Base-by-base conservation (phyloP, 331 rosid genomes). In the Arachis monticola region DNA sequence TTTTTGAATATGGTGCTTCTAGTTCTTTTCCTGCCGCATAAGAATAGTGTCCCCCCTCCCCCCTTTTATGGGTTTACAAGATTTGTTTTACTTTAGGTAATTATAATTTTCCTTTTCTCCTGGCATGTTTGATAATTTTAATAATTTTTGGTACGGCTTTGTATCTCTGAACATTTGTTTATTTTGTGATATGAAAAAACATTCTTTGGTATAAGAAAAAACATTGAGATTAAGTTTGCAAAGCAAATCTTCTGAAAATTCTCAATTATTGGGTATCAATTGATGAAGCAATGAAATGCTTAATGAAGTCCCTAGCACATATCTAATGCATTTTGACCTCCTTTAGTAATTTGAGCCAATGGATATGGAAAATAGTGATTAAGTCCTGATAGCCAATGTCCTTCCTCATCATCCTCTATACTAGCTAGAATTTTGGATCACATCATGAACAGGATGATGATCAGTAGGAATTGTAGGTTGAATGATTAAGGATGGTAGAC, bases 261-360 rank as follows among this genome's bases (percentile, higher is more conserved):
- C 5, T 52, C 45, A 27, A 42, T 55, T 75, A 35, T 7, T 27
- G 44, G n/a, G 31, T 35, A n/a, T 8, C 12, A 61, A 41, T 44
- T 52, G 72, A 42, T 61, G 48, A 53, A 47, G 13, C 9, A 61
- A 44, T 3, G 11, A 46, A 51, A 53, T 32, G 68, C 40, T 53
- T 57, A 44, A 11, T 45, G 50, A 72, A 58, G 61, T 64, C 31
- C 53, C 32, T 14, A 61, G 71, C 52, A 48, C 13, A 58, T 7
- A 31, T 66, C 52, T 62, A 73, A 41, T 81, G 53, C 71, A 66
- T 50, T 62, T 45, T 17, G 27, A 47, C 64, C 62, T 31, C n/a
- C 8, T 47, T 38, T 48, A 60, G 58, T 71, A 64, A 70, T 38
- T 47, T 50, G 64, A 40, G 51, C 31, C 47, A 56, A 57, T 47